Base-by-base conservation (phyloP, 2,329 filamentous ascomycete genomes). In the Leptographium galeiforme region DNA sequence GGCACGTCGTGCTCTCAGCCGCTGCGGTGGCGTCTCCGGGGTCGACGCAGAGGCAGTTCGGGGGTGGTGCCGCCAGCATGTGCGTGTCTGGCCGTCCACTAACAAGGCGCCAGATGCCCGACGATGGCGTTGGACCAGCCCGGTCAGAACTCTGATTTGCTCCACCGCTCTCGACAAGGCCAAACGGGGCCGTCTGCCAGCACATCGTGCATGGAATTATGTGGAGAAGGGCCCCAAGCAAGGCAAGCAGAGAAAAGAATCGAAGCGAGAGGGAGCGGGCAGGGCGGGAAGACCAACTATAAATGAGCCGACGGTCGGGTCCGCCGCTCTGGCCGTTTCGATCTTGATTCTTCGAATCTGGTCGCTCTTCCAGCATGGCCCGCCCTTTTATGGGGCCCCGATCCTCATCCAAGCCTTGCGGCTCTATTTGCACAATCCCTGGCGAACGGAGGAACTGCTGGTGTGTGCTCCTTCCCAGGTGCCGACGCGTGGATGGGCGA, bases 151-250 rank as follows among this genome's bases (percentile, higher is more conserved):
- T 59, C 60, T 55, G 53, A 59, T 57, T 25, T 50, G 56, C 52
- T 55, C 57, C 59, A 58, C 59, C 56, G 58, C 58, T 59, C 54
- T 51, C 25, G 32, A 16, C 7, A 56, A 55, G 53, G 53, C 57
- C 52, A 55, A 39, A 53, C 54, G 54, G 55, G 61, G 58, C 60
- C 56, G 56, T 53, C 50, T 65, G 65, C 64, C 65, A 67, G 58
- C 64, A 62, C 65, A 67, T 66, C 65, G 58, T 67, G 65, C 65
- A 67, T 64, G 54, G 61, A 57, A 58, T 55, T 55, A 61, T 59
- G 64, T 65, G 64, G 64, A 65, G 64, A 56, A 59, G 56, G 14
- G 25, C 13, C 30, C 32, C 16, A 47, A 55, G 48, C 45, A 53
- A 53, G 53, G 44, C 14, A 39, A 6, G n/a, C 18, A 10, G 19